Conservation (phyloP, 106 monocot genomes). For the Dioscorea alata region DNA sequence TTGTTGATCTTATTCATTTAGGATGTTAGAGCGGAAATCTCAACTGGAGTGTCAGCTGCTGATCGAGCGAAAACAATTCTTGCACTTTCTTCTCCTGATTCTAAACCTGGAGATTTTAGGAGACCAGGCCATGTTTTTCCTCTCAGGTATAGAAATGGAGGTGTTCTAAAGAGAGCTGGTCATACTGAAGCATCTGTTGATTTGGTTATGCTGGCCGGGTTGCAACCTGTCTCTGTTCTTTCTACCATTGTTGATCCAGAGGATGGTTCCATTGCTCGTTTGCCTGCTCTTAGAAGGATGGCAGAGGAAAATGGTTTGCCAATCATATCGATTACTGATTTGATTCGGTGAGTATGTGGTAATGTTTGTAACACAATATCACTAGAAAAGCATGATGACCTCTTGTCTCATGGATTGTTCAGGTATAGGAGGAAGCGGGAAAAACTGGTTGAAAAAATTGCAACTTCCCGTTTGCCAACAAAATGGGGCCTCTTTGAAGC, state of each 20-base stretch:
- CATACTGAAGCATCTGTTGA: conserved; percentile 84
- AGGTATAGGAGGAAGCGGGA: conserved; percentile 87
- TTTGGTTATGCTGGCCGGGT: conserved; percentile 55
- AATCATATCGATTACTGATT: conserved; percentile 62
- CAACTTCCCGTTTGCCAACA: conserved; percentile 71
- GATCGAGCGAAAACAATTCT: conserved; percentile 67
- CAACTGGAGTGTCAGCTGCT: conserved; percentile 60
- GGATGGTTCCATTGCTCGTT: conserved; percentile 61
- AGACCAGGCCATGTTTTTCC: conserved; percentile 88
- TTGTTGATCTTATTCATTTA: conserved; percentile 8
- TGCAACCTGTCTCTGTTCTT: conserved; percentile 50
- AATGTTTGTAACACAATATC: neutral
- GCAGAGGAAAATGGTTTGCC: conserved; percentile 44
- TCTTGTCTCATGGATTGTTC: neutral
- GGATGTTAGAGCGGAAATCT: conserved; percentile 61
- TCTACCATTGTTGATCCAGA: conserved; percentile 55
- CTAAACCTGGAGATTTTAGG: conserved; percentile 72
- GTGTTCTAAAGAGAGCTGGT: conserved; percentile 66
- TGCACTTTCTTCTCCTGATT: conserved; percentile 54
- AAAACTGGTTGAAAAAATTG: conserved; percentile 63
- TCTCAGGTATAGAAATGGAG: conserved; percentile 68
- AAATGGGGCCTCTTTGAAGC: conserved; percentile 73
- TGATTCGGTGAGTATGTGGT: conserved; percentile 43
- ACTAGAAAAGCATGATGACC: too few relatives aligned
- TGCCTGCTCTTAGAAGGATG: conserved; percentile 38